phyloP scores from a whole-genome alignment of 2,329 filamentous ascomycete species.

The Neurospora sp. region DNA sequence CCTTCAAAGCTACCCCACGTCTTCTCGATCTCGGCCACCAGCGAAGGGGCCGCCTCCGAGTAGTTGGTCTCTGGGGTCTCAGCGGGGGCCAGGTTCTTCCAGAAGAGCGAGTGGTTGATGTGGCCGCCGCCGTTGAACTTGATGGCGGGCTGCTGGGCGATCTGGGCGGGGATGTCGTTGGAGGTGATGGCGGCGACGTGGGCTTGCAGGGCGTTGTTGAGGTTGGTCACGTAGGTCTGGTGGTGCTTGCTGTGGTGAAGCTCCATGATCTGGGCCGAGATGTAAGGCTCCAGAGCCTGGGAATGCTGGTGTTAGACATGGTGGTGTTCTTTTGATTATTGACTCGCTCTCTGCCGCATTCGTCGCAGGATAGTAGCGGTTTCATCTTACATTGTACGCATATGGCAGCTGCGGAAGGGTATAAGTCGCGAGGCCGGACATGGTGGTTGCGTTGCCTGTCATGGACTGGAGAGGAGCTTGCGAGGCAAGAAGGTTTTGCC shows the following conservation, averaged over 20 bases:
- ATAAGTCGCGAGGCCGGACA: constrained; percentile 23
- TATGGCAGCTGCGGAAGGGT: constrained; percentile 23
- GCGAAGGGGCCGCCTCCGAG: constrained; percentile 42
- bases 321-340: neutral
- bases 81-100: constrained; percentile 60
- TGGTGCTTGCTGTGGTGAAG: constrained; percentile 92
- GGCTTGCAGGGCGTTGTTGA: constrained; percentile 72
- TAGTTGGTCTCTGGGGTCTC: constrained; percentile 45
- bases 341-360: neutral
- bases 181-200: constrained; percentile 46
- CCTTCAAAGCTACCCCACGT: constrained; percentile 59
- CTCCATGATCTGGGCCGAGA: constrained; percentile 93
- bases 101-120: constrained; percentile 59
- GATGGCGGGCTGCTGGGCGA: constrained; percentile 52
- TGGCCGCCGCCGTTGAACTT: constrained; percentile 61
- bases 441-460: constrained; percentile 11
- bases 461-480: constrained; percentile 15
- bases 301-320: neutral
- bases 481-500: constrained; percentile 17
- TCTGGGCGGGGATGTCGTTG: constrained; percentile 48
- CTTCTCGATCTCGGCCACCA: constrained; percentile 50
- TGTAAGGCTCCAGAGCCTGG: constrained; percentile 48
- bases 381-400: constrained; percentile 22
- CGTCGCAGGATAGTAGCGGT: neutral
- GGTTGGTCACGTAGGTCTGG: constrained; percentile 84